phyloP scores from a whole-genome alignment of 2,329 filamentous ascomycete species.

The Pyrenophora graminea region DNA sequence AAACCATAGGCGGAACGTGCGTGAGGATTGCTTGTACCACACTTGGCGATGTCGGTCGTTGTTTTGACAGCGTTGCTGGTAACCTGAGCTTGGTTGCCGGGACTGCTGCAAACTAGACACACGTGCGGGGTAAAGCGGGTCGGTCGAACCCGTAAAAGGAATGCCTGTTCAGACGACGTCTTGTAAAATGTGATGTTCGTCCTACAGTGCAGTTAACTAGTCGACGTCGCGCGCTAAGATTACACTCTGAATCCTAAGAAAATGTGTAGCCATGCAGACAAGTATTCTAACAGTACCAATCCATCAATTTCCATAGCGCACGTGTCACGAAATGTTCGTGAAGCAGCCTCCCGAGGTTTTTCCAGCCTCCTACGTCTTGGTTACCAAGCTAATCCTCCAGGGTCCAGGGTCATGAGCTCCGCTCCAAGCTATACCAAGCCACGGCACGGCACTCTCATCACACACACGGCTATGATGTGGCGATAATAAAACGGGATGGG shows the following conservation, averaged over 20 bases:
- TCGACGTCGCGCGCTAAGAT: neutral
- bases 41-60: slow-evolving; percentile 16
- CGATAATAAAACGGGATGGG: slow-evolving; percentile 2
- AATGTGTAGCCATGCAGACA: too few relatives aligned
- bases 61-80: slow-evolving; percentile 1
- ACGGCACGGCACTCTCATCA: too few relatives aligned
- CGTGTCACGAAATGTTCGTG: too few relatives aligned
- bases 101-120: slow-evolving; percentile 10
- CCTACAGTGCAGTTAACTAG: neutral
- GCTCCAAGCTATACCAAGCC: too few relatives aligned
- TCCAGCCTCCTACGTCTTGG: too few relatives aligned
- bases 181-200: neutral
- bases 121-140: slow-evolving; percentile 22
- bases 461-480: neutral
- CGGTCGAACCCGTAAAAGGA: slow-evolving; percentile 1
- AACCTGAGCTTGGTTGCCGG: slow-evolving; percentile 2
- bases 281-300: too few relatives aligned
- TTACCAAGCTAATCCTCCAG: too few relatives aligned
- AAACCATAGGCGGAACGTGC: slow-evolving; percentile 15
- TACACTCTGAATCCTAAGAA: too few relatives aligned
- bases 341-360: too few relatives aligned
- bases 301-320: too few relatives aligned
- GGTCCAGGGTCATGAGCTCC: too few relatives aligned
- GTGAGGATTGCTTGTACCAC: slow-evolving; percentile 13
- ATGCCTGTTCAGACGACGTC: slow-evolving; percentile 4